phyloP scores from a whole-genome alignment of 805 yeast species.

The Ogataea saltuana region DNA sequence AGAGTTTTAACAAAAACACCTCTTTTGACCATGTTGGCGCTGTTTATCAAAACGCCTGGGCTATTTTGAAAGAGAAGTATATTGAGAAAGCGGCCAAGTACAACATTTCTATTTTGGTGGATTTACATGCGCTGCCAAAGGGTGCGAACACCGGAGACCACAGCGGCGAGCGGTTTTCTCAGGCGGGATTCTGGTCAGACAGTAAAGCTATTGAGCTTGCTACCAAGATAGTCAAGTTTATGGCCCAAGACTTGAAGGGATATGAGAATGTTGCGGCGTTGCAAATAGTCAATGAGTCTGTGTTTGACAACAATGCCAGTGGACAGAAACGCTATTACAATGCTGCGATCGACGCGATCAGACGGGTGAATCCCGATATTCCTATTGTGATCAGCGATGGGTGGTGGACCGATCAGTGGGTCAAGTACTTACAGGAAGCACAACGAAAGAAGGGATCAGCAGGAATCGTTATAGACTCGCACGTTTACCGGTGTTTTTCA shows the following conservation, averaged over 20 bases:
- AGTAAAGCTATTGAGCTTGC: slow-evolving; percentile 45
- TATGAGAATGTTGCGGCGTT: slow-evolving; percentile 76
- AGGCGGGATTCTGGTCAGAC: slow-evolving; percentile 66
- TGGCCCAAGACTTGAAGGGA: slow-evolving; percentile 56
- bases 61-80: slow-evolving; percentile 46
- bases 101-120: slow-evolving; percentile 75
- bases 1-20: slow-evolving; percentile 56
- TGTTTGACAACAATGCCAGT: slow-evolving; percentile 53
- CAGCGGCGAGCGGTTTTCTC: slow-evolving; percentile 65
- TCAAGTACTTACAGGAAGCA: slow-evolving; percentile 57
- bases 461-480: slow-evolving; percentile 80
- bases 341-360: slow-evolving; percentile 61
- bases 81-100: slow-evolving; percentile 59
- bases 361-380: slow-evolving; percentile 51
- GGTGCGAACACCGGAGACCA: slow-evolving; percentile 90
- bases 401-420: slow-evolving; percentile 88
- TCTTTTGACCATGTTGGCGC: slow-evolving; percentile 54
- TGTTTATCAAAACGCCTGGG: slow-evolving; percentile 80
- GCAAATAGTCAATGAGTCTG: slow-evolving; percentile 86
- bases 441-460: slow-evolving; percentile 41
- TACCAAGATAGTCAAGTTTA: slow-evolving; percentile 52
- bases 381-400: slow-evolving; percentile 90
- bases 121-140: slow-evolving; percentile 86
- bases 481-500: slow-evolving; percentile 82
- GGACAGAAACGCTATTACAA: slow-evolving; percentile 62